phyloP scores from a whole-genome alignment of 2,329 filamentous ascomycete genomes.

The Penicillium sp. region DNA sequence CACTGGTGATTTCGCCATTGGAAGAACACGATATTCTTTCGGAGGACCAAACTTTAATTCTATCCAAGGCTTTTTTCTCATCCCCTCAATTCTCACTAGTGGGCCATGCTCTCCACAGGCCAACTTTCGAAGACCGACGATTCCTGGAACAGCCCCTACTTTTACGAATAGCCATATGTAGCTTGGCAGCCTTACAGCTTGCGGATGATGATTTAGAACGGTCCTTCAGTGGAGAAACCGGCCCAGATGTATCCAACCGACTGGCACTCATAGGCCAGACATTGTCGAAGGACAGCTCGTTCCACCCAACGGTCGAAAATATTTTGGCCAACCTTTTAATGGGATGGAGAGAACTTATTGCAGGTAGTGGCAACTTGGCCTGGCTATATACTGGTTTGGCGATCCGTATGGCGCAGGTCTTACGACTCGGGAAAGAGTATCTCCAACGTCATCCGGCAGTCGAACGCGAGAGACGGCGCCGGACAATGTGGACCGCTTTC shows the following conservation, averaged over 20 bases:
- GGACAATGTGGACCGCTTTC: background rate
- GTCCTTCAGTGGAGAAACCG: background rate
- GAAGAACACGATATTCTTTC: background rate
- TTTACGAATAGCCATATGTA: background rate
- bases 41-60: background rate
- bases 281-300: background rate
- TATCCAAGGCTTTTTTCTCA: background rate
- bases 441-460: slow-evolving; percentile 2
- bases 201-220: background rate
- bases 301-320: background rate
- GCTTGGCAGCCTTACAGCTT: background rate
- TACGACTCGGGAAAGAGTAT: slow-evolving; percentile 1
- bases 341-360: background rate
- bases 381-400: slow-evolving; percentile 1
- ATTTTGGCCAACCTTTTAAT: background rate
- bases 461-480: background rate
- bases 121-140: background rate
- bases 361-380: background rate
- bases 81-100: background rate
- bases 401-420: background rate
- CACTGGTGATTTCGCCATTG: background rate
- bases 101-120: background rate
- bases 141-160: slow-evolving; percentile 1
- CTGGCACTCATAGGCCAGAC: background rate
- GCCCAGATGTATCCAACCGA: background rate